Evolutionary conservation across 257 asterid species (phyloP), one percentile per base, ranked within the genome.

Genomic region (Galeopsis tetrahit): DNA sequence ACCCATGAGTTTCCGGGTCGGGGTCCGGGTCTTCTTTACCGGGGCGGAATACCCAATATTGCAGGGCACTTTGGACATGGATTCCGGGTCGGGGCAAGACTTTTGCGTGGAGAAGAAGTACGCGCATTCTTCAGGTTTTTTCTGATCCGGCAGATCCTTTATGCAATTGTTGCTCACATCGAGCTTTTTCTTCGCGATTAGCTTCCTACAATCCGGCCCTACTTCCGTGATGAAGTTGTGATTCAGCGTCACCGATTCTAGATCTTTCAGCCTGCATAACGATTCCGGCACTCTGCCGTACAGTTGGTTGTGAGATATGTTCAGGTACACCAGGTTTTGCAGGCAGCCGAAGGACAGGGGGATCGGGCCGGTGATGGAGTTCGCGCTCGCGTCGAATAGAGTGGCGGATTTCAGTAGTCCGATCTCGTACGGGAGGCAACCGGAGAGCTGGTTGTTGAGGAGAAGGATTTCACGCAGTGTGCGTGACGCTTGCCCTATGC

Each of bases 271-370:
- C 32, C 10, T 72, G 88, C 97, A 90, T 48, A 88, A 0, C 1
- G 67, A 15, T 61, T 90, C 97, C 1, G 94, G 97, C 3, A 90
- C 90, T 1, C 70, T 36, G 4, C 97, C 94, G 66, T 87, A 87
- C 1, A 90, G 52, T 7, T 60, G 34, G 33, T 91, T 91, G 55
- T 6, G 6, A 0, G 93, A 63, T 1, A 88, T 0, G 68, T 85
- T 81, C 21, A 90, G 59, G 1, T 28, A 28, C 43, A 62, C 2
- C 80, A 90, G 49, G 0, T 44, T 58, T 3, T 13, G 6, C 13
- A 87, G 67, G 81, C 97, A 88, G 3, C 92, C 89, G 17, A 88
- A 88, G 0, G 97, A 90, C 8, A 46, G 65, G 0, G 96, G 94
- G 0, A 90, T 81, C 0, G 92, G 94, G 39, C 97, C 92, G 0